A percentile compares a stretch with the other conserved stretches of the same genome.
Evolutionary conservation across 306 rosid species (phyloP).

Genomic region (Cucurbita ficifolia): DNA sequence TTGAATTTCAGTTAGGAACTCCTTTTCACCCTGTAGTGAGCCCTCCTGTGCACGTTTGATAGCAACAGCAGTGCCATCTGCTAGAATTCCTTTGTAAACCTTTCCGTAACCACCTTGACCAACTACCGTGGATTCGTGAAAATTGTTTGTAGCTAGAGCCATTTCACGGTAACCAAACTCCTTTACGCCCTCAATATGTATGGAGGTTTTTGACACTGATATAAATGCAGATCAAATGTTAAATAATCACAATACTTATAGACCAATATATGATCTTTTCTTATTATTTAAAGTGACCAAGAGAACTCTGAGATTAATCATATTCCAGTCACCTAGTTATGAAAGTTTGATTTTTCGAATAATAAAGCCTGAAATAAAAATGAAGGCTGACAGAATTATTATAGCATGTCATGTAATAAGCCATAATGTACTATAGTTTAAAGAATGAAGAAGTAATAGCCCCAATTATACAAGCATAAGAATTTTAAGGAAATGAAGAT

Average conservation of each 20-base stretch:
- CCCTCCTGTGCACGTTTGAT: slow-evolving; percentile 82
- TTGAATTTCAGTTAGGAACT: slow-evolving; percentile 78
- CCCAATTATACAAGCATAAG: not conserved
- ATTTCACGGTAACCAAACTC: slow-evolving; percentile 43
- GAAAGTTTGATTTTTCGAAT: not conserved
- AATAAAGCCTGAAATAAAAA: not conserved
- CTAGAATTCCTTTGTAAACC: slow-evolving; percentile 58
- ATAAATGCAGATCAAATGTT: slow-evolving; percentile 5
- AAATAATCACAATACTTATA: not conserved
- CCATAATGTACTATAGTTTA: not conserved
- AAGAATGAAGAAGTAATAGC: not conserved
- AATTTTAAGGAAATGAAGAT: not conserved
- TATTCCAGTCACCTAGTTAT: not conserved
- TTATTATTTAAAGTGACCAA: not conserved
- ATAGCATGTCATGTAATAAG: not conserved
- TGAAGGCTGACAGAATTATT: not conserved
- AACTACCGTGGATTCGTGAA: slow-evolving; percentile 40
- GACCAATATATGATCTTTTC: not conserved
- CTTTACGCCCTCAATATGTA: slow-evolving; percentile 59
- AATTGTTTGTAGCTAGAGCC: slow-evolving; percentile 50
- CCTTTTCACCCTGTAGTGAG: slow-evolving; percentile 73
- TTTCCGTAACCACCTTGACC: slow-evolving; percentile 86
- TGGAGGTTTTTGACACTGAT: slow-evolving; percentile 40
- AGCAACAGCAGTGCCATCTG: slow-evolving; percentile 50
- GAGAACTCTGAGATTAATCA: not conserved